phyloP scores from a whole-genome alignment of 2,329 filamentous ascomycete species.

The Drechslerella dactyloides region DNA sequence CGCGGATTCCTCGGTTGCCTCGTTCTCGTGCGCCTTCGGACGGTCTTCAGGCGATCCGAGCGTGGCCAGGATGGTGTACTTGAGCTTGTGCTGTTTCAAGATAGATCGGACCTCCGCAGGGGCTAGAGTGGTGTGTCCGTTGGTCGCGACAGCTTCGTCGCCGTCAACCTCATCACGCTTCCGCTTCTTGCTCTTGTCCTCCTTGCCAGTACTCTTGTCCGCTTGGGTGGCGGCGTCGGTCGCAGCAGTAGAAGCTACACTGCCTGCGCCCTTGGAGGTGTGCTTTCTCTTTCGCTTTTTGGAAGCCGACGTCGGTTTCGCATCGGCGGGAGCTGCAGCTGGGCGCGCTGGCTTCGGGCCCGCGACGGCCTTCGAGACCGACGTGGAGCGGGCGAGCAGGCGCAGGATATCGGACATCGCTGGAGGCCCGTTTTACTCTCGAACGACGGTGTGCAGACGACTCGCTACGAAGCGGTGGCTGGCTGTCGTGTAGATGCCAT shows the following conservation, averaged over 20 bases:
- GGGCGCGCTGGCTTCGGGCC: slow-evolving; percentile 35
- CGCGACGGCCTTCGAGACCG: slow-evolving; percentile 51
- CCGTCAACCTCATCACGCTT: slow-evolving; percentile 47
- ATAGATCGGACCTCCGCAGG: slow-evolving; percentile 69
- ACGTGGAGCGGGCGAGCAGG: slow-evolving; percentile 53
- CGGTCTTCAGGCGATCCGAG: slow-evolving; percentile 37
- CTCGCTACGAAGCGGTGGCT: slow-evolving; percentile 4
- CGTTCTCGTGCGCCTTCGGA: slow-evolving; percentile 54
- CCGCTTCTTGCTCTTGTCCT: slow-evolving; percentile 27
- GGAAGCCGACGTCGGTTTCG: slow-evolving; percentile 20
- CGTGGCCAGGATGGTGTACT: slow-evolving; percentile 76
- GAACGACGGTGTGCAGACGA: neutral
- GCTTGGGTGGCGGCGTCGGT: neutral
- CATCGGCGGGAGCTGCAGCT: slow-evolving; percentile 4
- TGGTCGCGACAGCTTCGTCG: slow-evolving; percentile 56
- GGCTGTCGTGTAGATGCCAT: neutral
- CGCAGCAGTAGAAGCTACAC: neutral
- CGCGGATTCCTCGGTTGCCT: slow-evolving; percentile 56
- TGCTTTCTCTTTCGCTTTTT: slow-evolving; percentile 42
- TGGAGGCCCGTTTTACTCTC: neutral
- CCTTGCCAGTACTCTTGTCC: slow-evolving; percentile 8
- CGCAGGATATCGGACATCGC: slow-evolving; percentile 54
- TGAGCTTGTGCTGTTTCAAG: slow-evolving; percentile 80
- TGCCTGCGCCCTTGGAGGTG: slow-evolving; percentile 11
- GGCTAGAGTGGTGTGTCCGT: slow-evolving; percentile 59